Base-by-base conservation (phyloP, 176 grass and related monocot species). In the Eleusine indica region DNA sequence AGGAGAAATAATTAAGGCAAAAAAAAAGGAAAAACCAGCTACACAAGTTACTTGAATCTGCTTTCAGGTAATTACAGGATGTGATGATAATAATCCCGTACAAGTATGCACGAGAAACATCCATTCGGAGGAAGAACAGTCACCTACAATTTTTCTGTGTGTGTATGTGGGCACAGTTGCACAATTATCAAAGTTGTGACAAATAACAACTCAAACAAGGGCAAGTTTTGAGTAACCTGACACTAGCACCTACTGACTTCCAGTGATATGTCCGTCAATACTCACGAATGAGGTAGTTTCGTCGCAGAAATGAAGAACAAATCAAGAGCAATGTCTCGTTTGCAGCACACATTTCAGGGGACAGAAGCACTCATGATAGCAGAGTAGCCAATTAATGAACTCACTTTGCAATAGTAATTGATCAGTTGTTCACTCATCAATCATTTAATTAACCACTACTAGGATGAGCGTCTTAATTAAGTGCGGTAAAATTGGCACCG, bases 151-250 rank as follows among this genome's bases (percentile, higher is more conserved):
- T 49, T 21, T 48, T 68, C 72, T 80, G 39, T 58, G 47, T 37
- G 11, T 22, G 32, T 35, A 2, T 35, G 32, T 35, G 32, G 32
- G 10, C 18, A 42, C 16, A 28, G 54, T 25, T 46, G 47, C 75
- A 79, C 74, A 7, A 80, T 79, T 68, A 66, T 64, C 60, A 84
- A 66, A 88, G 6, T 47, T 41, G 11, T 29, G 67, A 74, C 61
- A 28, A 41, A 74, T 30, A 12, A 40, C 3, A 79, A n/a, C 14
- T 76, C 41, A 12, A 76, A 82, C 18, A 76, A 9, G 21, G 29
- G 15, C 32, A n/a, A 12, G n/a, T 1, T 30, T 7, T 41, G 7
- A 68, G 11, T 37, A 84, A 48, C 61, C 39, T 74, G 66, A 15
- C n/a, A 73, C 13, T 10, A 61, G 41, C 68, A 66, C 57, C 73